Base-by-base conservation (phyloP, 352 stramenopile species). In the Globisporangium splendens region DNA sequence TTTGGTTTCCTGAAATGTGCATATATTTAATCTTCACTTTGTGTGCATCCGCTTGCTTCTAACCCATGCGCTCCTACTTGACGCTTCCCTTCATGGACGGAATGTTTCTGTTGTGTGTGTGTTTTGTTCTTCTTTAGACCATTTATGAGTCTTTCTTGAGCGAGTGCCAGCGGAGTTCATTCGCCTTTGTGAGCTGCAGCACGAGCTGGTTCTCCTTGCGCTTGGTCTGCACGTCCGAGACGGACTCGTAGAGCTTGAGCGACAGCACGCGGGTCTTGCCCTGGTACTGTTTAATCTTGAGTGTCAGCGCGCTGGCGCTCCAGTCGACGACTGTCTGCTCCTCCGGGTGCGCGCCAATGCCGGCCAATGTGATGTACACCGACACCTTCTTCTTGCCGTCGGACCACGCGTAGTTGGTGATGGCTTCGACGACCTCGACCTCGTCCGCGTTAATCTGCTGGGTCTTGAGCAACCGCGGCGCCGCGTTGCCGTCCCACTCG, bases 161-260 rank as follows among this genome's bases (percentile, higher is more conserved):
- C 59, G 81, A 83, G 77, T 76, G 69, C 86, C 86, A 95, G 54
- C 72, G 84, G 50, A 89, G 67, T 59, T 92, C 79, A 55, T 87
- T 91, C 20, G 76, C 71, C 65, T 95, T 95, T 54, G 80, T 65
- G 54, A 95, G 75, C 62, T 75, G 63, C 35, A 95, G 62, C 54
- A 93, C 81, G 56, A 95, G 71, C 65, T 91, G 82, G 63, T 93
- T 74, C 58, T 88, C 70, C 60, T 92, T 92, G 50, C 83, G 82
- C 60, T 89, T 92, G 12, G 68, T 88, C 59, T 83, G 83, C 38
- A 90, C 73, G 54, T 89, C 80, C 58, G 73, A 81, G 62, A 95
- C 91, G 57, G 90, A 80, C 38, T 93, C 83, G 66, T 91, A 83
- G 11, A 95, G 77, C 67, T 84, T 86, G 54, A 93, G 69, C 53